Evolutionary conservation across 78 protist species (phyloP), one percentile per base, ranked within the genome.

Genomic region (Bodo saltans): DNA sequence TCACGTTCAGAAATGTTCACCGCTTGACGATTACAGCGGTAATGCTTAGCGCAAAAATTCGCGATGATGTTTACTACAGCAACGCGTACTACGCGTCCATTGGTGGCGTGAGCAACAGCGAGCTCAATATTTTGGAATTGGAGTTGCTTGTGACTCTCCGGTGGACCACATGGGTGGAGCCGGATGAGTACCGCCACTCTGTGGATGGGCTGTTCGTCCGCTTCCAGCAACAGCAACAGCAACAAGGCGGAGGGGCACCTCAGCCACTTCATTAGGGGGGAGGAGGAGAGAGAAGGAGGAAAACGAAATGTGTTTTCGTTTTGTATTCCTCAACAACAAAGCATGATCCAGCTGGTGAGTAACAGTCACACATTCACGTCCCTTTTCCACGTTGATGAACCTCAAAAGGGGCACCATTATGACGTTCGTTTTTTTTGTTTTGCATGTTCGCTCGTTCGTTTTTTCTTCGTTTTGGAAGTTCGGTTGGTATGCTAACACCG

Each of bases 51-150:
- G 74, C 90, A 8, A 92, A 92, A 79, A 87, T 72, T 39, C 72
- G 87, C 28, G 91, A 88, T 68, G 94, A 92, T 34, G 8, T 0
- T 26, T 92, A 85, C 85, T 92, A 85, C 72, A 88, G 78, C 75
- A 92, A 92, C 83, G 79, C 60, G 79, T 84, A 86, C 88, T 92
- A 87, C 39, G 90, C 90, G 0, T 74, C 75, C 30, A 91, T 92
- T 29, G 94, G 94, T 17, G 94, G 94, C 30, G 85, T 91, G 21
- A 27, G 88, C 21, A 4, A 8, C 23, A 26, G 25, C 33, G 88
- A 89, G 67, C 4, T 89, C 70, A 85, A 89, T 69, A 32, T 0
- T 0, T 28, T 89, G 67, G 92, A 89, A 40, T 53, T 68, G 32
- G 83, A 72, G 42, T 68, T 89, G 30, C 35, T 84, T n/a, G 25